A percentile compares a stretch with the other conserved stretches of the same genome.
Evolutionary conservation across 768 basidiomycete species (phyloP).

Genomic region (Hericium rajendrae): DNA sequence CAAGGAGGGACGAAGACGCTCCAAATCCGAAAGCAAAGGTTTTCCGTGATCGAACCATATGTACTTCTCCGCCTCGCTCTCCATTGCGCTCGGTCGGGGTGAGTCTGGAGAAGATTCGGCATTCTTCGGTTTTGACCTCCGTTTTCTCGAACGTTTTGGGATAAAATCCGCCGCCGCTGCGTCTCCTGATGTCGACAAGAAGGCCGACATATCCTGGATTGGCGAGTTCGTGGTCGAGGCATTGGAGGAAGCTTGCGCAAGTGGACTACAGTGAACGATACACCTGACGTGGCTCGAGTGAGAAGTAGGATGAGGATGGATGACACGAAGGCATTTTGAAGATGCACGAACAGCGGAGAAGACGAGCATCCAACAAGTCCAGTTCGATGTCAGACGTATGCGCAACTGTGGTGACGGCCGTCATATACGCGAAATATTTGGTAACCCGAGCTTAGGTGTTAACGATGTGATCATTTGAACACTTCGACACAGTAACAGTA

Average conservation of each 20-base stretch:
- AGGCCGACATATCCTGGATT: neutral
- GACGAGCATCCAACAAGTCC: neutral
- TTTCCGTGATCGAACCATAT: constrained; percentile 9
- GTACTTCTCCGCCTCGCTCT: too few species aligned
- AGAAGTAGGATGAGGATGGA: neutral
- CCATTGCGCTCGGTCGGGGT: too few species aligned
- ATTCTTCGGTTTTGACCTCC: neutral
- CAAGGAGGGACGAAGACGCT: constrained; percentile 38
- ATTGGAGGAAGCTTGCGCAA: neutral
- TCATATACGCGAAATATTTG: neutral
- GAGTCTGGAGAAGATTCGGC: neutral
- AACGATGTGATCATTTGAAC: too few species aligned
- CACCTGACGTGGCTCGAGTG: neutral
- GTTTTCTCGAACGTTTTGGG: neutral
- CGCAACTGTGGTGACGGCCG: neutral
- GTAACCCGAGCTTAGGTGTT: too few species aligned
- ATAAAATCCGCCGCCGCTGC: neutral
- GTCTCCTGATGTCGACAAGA: neutral
- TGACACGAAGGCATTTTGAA: neutral
- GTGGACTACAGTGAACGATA: neutral
- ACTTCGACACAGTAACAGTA: too few species aligned
- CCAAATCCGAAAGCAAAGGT: constrained; percentile 53
- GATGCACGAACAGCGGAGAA: neutral
- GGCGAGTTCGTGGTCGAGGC: neutral
- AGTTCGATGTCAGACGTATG: too few species aligned